Conservation (phyloP, 768 basidiomycete species). For the Boletus rubropictus region DNA sequence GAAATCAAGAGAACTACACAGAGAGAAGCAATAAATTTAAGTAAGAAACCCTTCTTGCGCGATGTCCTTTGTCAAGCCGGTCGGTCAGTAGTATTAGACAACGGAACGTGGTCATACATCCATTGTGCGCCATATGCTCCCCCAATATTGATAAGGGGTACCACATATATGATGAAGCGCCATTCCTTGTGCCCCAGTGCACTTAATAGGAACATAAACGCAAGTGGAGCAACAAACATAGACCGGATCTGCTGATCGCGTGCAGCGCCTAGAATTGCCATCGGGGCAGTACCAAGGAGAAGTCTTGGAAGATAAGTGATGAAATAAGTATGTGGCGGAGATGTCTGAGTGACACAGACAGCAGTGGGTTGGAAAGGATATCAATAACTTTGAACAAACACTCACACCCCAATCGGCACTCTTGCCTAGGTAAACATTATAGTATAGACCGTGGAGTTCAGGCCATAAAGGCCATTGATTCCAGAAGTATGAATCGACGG, state of each 20-base stretch:
- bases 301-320: constrained; percentile 69
- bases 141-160: constrained; percentile 76
- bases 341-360: constrained; percentile 42
- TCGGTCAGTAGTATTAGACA: background rate
- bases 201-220: constrained; percentile 63
- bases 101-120: constrained; percentile 45
- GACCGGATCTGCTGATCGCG: constrained; percentile 45
- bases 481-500: constrained; percentile 89
- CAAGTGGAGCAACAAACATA: constrained; percentile 46
- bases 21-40: constrained; percentile 44
- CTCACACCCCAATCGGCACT: constrained; percentile 89
- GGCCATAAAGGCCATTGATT: constrained; percentile 72
- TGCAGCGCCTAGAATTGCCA: constrained; percentile 49
- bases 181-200: constrained; percentile 91
- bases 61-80: constrained; percentile 35
- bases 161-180: constrained; percentile 88
- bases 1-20: constrained; percentile 43
- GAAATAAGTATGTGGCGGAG: constrained; percentile 66
- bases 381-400: constrained; percentile 9
- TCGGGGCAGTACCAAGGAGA: constrained; percentile 56
- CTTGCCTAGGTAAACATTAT: constrained; percentile 85
- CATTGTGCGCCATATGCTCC: constrained; percentile 61
- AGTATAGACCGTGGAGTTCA: constrained; percentile 70
- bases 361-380: background rate
- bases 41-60: constrained; percentile 42